Evolutionary conservation across 345 rosid species (phyloP), one percentile per base, ranked within the genome.

Genomic region (Kernera saxatilis): DNA sequence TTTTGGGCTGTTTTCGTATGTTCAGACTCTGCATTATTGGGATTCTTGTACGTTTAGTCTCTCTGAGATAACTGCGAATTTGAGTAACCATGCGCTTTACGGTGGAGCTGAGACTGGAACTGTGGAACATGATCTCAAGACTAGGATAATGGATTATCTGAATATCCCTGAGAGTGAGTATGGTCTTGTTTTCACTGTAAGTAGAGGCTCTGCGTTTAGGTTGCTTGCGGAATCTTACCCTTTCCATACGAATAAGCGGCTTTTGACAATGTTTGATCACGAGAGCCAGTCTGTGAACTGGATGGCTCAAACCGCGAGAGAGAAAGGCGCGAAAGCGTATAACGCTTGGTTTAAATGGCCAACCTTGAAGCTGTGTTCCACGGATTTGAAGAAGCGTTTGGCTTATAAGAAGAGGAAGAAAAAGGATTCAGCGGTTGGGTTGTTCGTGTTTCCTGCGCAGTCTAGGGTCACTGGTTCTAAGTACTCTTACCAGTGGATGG

Each of bases 291-390:
- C 93, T 29, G 93, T 90, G 33, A 87, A 84, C 77, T 86, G 88
- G 93, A 90, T 90, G 91, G 88, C 84, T 76, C 89, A 87, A 25
- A 71, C 89, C 72, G 96, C 96, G 6, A 73, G 87, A 73, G 91
- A 83, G 70, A 86, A 86, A 82, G 93, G 96, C 8, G 96, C 96
- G 0, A 87, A 87, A 78, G 82, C 80, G 40, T 76, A 82, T 41
- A 90, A 83, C 46, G 91, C 93, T 14, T 90, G 96, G 93, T 90
- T 87, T 71, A 90, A 90, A 62, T 90, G 92, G 92, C 96, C 96
- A 1, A 84, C 88, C 3, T 67, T 90, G 78, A 90, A 86, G 66
- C 91, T 83, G 5, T 90, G 96, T 62, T 87, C 91, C 2, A 81
- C 83, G 57, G 96, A 90, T 82, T 77, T 90, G 70, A 84, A 87